Evolutionary conservation across 352 stramenopile species (phyloP).

Genomic region (Phytopythium boreale): DNA sequence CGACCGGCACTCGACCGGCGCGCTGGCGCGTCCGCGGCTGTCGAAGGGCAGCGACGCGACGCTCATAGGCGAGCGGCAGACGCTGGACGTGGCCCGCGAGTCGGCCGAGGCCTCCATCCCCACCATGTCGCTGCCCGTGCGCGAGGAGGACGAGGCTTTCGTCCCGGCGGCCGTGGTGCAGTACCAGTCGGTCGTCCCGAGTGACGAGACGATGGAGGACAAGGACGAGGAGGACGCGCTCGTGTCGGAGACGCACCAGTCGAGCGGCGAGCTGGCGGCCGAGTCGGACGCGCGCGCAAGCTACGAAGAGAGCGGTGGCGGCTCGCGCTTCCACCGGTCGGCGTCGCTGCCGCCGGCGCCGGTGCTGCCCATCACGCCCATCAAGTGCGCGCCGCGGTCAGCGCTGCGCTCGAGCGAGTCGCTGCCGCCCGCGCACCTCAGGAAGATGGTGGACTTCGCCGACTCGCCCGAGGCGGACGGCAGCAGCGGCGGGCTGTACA

Average conservation of each 20-base stretch:
- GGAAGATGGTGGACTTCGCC: slow-evolving; percentile 7
- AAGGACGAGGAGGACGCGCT: slow-evolving; percentile 10
- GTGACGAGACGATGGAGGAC: background rate
- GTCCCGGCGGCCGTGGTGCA: background rate
- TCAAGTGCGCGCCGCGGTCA: background rate
- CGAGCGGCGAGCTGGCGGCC: slow-evolving; percentile 6
- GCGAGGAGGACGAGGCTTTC: background rate
- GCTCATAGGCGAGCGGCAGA: slow-evolving; percentile 15
- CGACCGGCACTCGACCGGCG: slow-evolving; percentile 33
- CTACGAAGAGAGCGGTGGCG: background rate
- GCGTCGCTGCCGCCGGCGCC: background rate
- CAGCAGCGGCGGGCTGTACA: background rate
- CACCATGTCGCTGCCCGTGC: background rate
- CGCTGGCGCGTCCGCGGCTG: slow-evolving; percentile 14
- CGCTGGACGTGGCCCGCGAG: slow-evolving; percentile 19
- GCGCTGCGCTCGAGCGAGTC: slow-evolving; percentile 6
- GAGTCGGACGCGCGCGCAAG: slow-evolving; percentile 1
- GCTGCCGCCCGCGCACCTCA: slow-evolving; percentile 1
- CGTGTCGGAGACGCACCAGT: background rate
- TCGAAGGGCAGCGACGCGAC: slow-evolving; percentile 5
- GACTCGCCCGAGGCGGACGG: background rate
- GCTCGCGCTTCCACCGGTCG: background rate
- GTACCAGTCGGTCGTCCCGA: background rate
- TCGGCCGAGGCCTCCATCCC: slow-evolving; percentile 3
- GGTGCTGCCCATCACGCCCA: background rate